A percentile compares a stretch with the other conserved stretches of the same genome.
Conservation (phyloP, 2,329 filamentous ascomycete species). For the Camillea tinctor region DNA sequence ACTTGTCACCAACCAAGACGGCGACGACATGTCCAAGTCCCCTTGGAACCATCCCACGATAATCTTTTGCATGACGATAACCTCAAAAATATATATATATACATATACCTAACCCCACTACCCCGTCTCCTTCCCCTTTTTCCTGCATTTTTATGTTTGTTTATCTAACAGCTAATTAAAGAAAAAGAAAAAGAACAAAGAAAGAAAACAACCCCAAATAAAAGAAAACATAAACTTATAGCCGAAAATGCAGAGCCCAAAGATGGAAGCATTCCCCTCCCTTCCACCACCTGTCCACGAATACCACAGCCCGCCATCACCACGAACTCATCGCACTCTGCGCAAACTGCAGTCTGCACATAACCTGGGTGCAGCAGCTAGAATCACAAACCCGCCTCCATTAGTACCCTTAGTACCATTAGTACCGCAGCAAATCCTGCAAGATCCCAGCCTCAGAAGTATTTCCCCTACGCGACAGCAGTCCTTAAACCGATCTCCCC, state of each 20-base stretch:
- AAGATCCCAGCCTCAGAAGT: constrained; percentile 30
- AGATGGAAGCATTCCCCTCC: constrained; percentile 24
- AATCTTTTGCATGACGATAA: not conserved
- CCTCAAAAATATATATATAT: no score
- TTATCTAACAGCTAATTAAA: no score
- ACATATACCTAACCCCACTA: no score
- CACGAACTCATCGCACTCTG: constrained; percentile 64
- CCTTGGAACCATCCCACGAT: not conserved
- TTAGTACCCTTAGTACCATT: constrained; percentile 45
- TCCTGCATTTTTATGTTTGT: no score
- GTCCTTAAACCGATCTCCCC: constrained; percentile 43
- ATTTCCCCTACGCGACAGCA: constrained; percentile 38
- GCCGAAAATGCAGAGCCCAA: constrained; percentile 30
- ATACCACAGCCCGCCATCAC: constrained; percentile 57
- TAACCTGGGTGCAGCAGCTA: constrained; percentile 54
- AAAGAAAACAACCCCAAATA: no score
- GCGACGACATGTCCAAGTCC: not conserved
- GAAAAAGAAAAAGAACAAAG: no score
- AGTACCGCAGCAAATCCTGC: constrained; percentile 62
- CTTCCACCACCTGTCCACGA: constrained; percentile 39
- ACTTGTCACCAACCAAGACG: not conserved
- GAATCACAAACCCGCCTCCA: constrained; percentile 44
- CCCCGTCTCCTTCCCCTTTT: no score
- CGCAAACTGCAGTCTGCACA: constrained; percentile 77
- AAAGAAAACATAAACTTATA: no score